Evolutionary conservation across 1,284 basidiomycete species (phyloP), one percentile per base, ranked within the genome.

Genomic region (Pterulicium gracile): DNA sequence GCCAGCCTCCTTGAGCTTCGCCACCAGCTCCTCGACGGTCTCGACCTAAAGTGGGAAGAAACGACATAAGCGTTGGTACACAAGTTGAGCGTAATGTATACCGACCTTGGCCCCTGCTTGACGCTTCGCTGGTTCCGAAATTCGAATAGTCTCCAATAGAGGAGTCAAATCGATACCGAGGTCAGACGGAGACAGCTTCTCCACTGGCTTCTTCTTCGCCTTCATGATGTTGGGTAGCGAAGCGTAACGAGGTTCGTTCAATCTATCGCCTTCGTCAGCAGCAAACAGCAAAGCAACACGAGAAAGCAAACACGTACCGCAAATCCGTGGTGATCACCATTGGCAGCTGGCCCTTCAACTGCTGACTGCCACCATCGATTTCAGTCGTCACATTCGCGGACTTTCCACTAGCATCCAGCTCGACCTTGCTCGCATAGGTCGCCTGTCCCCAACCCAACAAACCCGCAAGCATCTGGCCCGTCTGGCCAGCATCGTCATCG

Each of bases 181-280:
- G 56, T 95, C 91, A 42, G 75, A 70, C 5, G 90, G 73, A 24
- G 80, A 80, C 51, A 93, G 58, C 60, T 90, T 94, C 67, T 94
- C 85, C 44, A 98, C 69, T 19, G 88, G 87, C 70, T 99, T 99
- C 79, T 98, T 99, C 77, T 98, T 98, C 19, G 95, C 95, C 69
- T 95, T 95, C 90, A 95, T 96, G 64, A 95, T 95, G 60, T 92
- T 95, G 14, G 92, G 93, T 51, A 96, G 65, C 20, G 92, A 92
- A 1, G 93, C 92, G 60, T 95, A 97, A 55, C 93, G 83, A 10
- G 93, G 93, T 63, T 95, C 78, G 54, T 82, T 82, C 45, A 82
- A 58, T 50, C 79, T 83, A 48, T 13, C 24, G 18, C 47, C 17
- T 3, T 44, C 52, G 39, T 41, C 39, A 41, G 39, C 42, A 42